phyloP scores from a whole-genome alignment of 176 grass and related monocot genomes.

The Lolium multiflorum region DNA sequence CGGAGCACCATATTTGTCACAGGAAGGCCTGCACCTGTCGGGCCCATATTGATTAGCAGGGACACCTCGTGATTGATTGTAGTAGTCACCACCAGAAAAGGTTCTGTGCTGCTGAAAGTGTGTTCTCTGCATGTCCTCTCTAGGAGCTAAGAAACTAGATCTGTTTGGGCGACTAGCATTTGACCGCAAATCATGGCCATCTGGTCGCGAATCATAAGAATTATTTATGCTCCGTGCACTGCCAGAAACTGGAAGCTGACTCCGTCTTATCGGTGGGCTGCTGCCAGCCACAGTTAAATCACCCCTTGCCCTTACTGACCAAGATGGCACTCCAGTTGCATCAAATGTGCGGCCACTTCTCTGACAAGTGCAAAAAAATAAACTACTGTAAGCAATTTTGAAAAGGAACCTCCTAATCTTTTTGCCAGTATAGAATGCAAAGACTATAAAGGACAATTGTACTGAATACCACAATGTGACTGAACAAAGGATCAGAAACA shows the following conservation, averaged over 20 bases:
- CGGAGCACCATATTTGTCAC: neutral
- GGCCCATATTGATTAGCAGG: slow-evolving; percentile 39
- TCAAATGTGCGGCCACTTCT: slow-evolving; percentile 17
- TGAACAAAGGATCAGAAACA: slow-evolving; percentile 24
- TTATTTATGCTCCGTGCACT: slow-evolving; percentile 19
- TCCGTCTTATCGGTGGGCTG: slow-evolving; percentile 38
- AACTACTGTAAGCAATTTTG: slow-evolving; percentile 33
- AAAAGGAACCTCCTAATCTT: neutral
- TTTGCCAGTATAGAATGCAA: neutral
- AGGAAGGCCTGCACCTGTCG: slow-evolving; percentile 20
- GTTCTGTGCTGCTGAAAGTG: slow-evolving; percentile 28
- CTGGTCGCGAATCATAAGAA: slow-evolving; percentile 19
- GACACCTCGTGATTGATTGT: slow-evolving; percentile 21
- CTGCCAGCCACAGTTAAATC: slow-evolving; percentile 27
- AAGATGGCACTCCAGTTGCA: slow-evolving; percentile 34
- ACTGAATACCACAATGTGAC: slow-evolving; percentile 27
- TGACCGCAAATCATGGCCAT: slow-evolving; percentile 30
- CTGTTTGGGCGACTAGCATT: slow-evolving; percentile 24
- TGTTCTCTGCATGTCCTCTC: slow-evolving; percentile 41
- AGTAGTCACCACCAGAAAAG: slow-evolving; percentile 25
- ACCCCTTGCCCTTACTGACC: slow-evolving; percentile 18
- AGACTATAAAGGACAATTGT: slow-evolving; percentile 25
- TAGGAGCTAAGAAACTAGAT: slow-evolving; percentile 31
- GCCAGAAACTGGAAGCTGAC: slow-evolving; percentile 38
- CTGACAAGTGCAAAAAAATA: slow-evolving; percentile 47